Evolutionary conservation across 2,329 filamentous ascomycete species (phyloP).

Genomic region (Ceratocystis albifundus): DNA sequence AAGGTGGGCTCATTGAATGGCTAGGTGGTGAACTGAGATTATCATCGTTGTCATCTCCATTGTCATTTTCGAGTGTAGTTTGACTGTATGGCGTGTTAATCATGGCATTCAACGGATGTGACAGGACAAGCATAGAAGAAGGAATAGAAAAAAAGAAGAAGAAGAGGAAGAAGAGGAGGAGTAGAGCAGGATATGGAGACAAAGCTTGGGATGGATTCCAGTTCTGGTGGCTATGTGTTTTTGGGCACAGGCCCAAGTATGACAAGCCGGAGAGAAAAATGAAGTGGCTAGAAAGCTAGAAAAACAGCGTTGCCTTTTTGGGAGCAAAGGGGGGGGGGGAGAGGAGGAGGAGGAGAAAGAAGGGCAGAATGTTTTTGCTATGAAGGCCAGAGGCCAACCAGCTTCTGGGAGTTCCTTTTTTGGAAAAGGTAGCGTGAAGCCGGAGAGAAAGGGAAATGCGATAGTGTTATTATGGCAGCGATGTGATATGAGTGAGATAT

Average conservation of each 20-base stretch:
- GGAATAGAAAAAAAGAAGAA: background rate
- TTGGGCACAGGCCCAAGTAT: background rate
- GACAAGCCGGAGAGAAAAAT: background rate
- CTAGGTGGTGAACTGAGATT: slow-evolving; percentile 34
- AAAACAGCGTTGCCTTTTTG: background rate
- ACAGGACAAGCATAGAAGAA: background rate
- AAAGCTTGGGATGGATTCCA: background rate
- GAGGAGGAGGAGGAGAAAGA: no score
- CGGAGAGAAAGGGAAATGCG: background rate
- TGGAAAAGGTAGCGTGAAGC: no score
- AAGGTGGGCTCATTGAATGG: slow-evolving; percentile 33
- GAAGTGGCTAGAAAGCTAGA: background rate
- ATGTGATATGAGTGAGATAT: no score
- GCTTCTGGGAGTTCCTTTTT: no score
- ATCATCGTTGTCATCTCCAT: slow-evolving; percentile 29
- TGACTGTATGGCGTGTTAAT: slow-evolving; percentile 24
- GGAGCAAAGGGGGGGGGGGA: background rate
- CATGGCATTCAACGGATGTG: slow-evolving; percentile 21
- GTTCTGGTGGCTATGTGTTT: background rate
- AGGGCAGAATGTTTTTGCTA: background rate
- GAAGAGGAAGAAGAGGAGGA: no score
- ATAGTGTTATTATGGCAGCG: no score
- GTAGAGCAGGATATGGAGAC: slow-evolving; percentile 8
- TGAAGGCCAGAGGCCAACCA: background rate
- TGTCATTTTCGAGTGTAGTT: slow-evolving; percentile 26